Percentiles rank a stretch among this genome's conserved stretches.
phyloP scores from a whole-genome alignment of 2,329 filamentous ascomycete genomes.

The Pochonia chlamydosporia region DNA sequence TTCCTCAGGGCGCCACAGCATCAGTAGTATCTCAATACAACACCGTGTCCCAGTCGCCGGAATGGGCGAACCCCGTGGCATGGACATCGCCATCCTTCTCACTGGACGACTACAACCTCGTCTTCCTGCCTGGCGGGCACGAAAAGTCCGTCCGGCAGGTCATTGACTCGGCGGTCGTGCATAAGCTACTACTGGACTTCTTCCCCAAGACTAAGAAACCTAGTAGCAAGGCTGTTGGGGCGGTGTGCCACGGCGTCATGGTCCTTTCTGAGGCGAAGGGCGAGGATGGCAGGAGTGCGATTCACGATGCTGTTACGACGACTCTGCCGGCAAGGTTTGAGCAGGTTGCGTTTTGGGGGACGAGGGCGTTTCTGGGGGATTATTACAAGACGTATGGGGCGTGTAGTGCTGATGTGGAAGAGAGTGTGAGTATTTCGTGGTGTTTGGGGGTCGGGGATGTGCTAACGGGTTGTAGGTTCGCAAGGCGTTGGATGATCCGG shows the following conservation, averaged over 20 bases:
- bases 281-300: conserved; percentile 36
- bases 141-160: conserved; percentile 46
- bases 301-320: conserved; percentile 42
- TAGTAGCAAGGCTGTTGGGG: conserved; percentile 36
- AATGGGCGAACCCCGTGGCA: conserved; percentile 35
- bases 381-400: conserved; percentile 53
- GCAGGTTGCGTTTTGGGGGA: conserved; percentile 42
- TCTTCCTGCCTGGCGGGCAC: conserved; percentile 47
- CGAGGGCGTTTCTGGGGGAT: conserved; percentile 42
- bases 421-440: conserved; percentile 27
- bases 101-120: conserved; percentile 39
- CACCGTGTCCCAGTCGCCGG: conserved; percentile 34
- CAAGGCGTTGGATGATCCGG: conserved; percentile 33
- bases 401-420: conserved; percentile 42
- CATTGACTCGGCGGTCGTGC: conserved; percentile 40
- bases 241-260: conserved; percentile 49
- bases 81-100: conserved; percentile 40
- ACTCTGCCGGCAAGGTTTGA: conserved; percentile 44
- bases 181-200: conserved; percentile 37
- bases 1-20: conserved; percentile 35
- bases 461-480: conserved; percentile 27
- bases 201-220: conserved; percentile 42
- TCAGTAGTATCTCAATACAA: conserved; percentile 35
- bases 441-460: neutral
- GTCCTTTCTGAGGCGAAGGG: conserved; percentile 37